Evolutionary conservation across 2,329 filamentous ascomycete genomes (phyloP), one percentile per base, ranked within the genome.

Genomic region (Pseudocercospora fijiensis): DNA sequence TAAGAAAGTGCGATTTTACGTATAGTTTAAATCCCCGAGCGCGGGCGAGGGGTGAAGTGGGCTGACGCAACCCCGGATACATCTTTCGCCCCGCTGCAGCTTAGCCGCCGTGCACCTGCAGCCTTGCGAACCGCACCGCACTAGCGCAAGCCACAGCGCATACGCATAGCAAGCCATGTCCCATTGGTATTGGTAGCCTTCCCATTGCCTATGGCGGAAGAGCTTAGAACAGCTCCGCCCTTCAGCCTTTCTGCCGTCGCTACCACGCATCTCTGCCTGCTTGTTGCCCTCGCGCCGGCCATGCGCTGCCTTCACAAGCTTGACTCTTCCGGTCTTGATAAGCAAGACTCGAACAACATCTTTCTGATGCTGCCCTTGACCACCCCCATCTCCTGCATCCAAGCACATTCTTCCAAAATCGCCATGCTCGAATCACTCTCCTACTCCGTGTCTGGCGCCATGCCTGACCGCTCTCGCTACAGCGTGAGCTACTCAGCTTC

Each of bases 181-280:
- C 43, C 43, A 61, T 61, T 56, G 59, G 51, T 45, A 61, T 61
- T 56, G 59, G 51, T 45, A 57, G 59, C 59, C 59, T 55, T 33
- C n/a, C n/a, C 51, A 24, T 47, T 41, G 51, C 28, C 45, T 20
- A 52, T 22, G 58, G 47, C 37, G 30, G 30, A 24, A 27, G 11
- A 43, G 55, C 33, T 45, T 13, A 24, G 13, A 20, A n/a, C 22
- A 43, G 11, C 28, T 57, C 33, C 18, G 16, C 26, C 37, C 55
- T 30, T 7, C 33, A 57, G 30, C 55, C 52, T 56, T 56, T 8
- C 52, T 56, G 52, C 26, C 20, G 24, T 30, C 27, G 13, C 16
- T 18, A 18, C 10, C 28, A 33, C 43, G 45, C 45, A 49, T 10
- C 16, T 55, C n/a, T 41, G 37, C 27, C 28, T 41, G 3, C n/a